Evolutionary conservation across 805 yeast species (phyloP).

Genomic region (Cyberlindnera lachancei): DNA sequence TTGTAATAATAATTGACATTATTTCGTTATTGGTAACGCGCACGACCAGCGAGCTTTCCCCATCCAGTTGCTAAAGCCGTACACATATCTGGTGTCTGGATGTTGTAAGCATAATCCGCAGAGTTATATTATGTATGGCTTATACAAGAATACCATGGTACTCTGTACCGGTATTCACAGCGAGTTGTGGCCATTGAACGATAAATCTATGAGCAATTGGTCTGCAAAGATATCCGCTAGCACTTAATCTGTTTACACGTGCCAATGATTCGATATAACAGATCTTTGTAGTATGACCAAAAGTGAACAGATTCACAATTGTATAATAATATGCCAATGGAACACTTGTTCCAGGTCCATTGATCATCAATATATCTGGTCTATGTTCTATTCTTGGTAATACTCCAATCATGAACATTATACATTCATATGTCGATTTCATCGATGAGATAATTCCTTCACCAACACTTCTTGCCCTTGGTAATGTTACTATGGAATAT

Average conservation of each 20-base stretch:
- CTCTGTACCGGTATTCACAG: constrained; percentile 50
- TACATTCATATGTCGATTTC: constrained; percentile 29
- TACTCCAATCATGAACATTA: constrained; percentile 5
- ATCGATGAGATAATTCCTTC: constrained; percentile 43
- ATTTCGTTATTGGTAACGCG: too few relatives aligned
- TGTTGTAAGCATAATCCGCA: too few relatives aligned
- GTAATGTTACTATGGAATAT: constrained; percentile 26
- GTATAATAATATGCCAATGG: constrained; percentile 58
- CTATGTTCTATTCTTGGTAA: constrained; percentile 6
- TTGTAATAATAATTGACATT: too few relatives aligned
- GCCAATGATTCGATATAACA: constrained; percentile 86
- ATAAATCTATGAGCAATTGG: constrained; percentile 71
- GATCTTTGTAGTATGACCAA: constrained; percentile 40
- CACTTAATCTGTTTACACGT: constrained; percentile 64
- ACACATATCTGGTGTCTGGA: too few relatives aligned
- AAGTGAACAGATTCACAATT: constrained; percentile 38
- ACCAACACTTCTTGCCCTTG: constrained; percentile 57
- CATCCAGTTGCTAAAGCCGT: too few relatives aligned
- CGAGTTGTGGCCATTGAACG: constrained; percentile 82
- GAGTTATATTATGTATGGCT: constrained; percentile 3
- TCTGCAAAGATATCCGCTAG: constrained; percentile 65
- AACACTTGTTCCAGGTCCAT: constrained; percentile 83
- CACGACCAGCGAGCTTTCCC: too few relatives aligned
- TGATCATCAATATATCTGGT: constrained; percentile 44
- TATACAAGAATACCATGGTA: constrained; percentile 72